Evolutionary conservation across 2,329 filamentous ascomycete species (phyloP).

Genomic region (Beauveria scarabaeidicola): DNA sequence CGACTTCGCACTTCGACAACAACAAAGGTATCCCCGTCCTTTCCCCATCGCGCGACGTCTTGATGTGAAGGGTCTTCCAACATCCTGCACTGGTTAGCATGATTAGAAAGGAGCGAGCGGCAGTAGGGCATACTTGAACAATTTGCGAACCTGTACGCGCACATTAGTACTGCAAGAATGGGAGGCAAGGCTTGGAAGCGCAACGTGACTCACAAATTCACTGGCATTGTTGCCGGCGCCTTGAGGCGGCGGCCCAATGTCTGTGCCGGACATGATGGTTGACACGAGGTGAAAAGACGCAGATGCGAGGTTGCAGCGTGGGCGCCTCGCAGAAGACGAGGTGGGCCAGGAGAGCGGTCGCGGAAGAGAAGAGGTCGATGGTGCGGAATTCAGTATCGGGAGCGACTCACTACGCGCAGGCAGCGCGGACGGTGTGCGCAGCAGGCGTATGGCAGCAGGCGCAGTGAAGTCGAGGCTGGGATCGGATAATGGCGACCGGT

Average conservation of each 20-base stretch:
- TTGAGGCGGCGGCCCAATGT: constrained; percentile 25
- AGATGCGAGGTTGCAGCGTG: background rate
- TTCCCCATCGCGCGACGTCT: constrained; percentile 90
- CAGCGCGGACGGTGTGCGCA: background rate
- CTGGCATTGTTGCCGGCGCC: constrained; percentile 69
- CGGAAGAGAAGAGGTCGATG: background rate
- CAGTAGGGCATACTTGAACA: constrained; percentile 72
- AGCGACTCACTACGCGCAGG: background rate
- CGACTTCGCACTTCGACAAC: constrained; percentile 71
- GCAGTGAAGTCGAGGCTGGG: background rate
- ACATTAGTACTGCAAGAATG: constrained; percentile 20
- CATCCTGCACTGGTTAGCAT: constrained; percentile 56
- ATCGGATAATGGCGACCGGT: background rate
- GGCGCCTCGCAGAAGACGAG: constrained; percentile 5
- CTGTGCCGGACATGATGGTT: constrained; percentile 26
- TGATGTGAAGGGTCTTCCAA: constrained; percentile 90
- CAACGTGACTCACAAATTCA: constrained; percentile 70
- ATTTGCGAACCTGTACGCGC: constrained; percentile 72
- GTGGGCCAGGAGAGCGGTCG: background rate
- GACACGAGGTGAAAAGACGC: background rate
- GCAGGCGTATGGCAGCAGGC: background rate
- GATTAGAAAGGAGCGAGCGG: constrained; percentile 13
- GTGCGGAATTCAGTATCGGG: background rate
- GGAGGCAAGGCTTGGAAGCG: background rate
- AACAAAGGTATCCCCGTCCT: constrained; percentile 91